Evolutionary conservation across 2,329 filamentous ascomycete genomes (phyloP).

Genomic region (Xylaria arbuscula): DNA sequence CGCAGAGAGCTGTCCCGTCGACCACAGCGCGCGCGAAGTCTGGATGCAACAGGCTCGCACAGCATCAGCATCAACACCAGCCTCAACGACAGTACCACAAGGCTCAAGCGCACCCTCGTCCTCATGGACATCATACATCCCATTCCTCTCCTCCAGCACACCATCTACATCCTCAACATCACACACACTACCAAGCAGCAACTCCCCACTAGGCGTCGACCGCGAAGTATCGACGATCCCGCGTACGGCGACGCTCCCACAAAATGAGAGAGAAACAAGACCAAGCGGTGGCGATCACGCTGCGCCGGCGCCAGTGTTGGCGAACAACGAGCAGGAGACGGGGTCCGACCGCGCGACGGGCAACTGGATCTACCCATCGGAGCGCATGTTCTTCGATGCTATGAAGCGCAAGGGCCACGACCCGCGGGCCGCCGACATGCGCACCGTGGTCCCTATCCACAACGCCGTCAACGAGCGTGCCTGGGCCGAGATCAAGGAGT

Average conservation of each 20-base stretch:
- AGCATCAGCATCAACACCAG: slow-evolving; percentile 41
- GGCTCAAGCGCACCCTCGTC: slow-evolving; percentile 51
- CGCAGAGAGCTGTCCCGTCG: slow-evolving; percentile 70
- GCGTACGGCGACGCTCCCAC: slow-evolving; percentile 61
- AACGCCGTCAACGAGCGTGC: slow-evolving; percentile 98
- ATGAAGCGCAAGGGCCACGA: slow-evolving; percentile 91
- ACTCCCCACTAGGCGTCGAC: slow-evolving; percentile 65
- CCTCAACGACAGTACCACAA: slow-evolving; percentile 46
- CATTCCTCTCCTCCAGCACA: slow-evolving; percentile 52
- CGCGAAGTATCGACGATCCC: slow-evolving; percentile 86
- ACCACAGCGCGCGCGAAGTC: slow-evolving; percentile 73
- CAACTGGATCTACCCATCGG: slow-evolving; percentile 97
- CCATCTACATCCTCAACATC: slow-evolving; percentile 28
- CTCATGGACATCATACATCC: slow-evolving; percentile 59
- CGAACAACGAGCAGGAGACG: slow-evolving; percentile 83
- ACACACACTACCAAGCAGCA: slow-evolving; percentile 15
- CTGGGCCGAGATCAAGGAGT: slow-evolving; percentile 89
- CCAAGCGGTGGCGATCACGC: slow-evolving; percentile 35
- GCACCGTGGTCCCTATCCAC: slow-evolving; percentile 93
- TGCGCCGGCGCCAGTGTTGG: slow-evolving; percentile 32
- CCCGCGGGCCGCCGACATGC: slow-evolving; percentile 79
- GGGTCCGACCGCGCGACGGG: slow-evolving; percentile 75
- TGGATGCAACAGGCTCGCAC: slow-evolving; percentile 64
- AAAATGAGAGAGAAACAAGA: slow-evolving; percentile 46
- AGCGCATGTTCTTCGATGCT: slow-evolving; percentile 97